A percentile compares a stretch with the other conserved stretches of the same genome.
Conservation (phyloP, 1,139 yeast species). For the Blastobotrys petasosporus region DNA sequence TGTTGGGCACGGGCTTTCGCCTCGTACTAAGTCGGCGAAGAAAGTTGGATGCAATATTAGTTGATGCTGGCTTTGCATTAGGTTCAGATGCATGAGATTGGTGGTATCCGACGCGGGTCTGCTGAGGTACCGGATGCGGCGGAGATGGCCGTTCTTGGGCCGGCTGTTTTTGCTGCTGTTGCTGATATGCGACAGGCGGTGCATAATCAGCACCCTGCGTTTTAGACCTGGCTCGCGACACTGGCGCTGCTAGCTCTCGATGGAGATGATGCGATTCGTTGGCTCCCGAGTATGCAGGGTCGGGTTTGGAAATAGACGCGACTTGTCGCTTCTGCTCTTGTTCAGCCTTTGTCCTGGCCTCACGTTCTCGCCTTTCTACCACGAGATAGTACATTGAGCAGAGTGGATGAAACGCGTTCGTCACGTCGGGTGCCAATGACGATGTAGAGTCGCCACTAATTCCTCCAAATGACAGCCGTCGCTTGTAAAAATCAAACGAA, state of each 20-base stretch:
- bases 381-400: conserved; percentile 82
- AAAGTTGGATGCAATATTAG: conserved; percentile 25
- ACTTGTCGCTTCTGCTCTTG: neutral
- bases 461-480: conserved; percentile 10
- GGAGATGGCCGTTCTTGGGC: conserved; percentile 4
- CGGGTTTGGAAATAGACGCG: conserved; percentile 17
- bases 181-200: conserved; percentile 5
- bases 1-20: conserved; percentile 19
- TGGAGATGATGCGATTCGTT: conserved; percentile 11
- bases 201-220: conserved; percentile 27
- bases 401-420: conserved; percentile 82
- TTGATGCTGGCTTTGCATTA: conserved; percentile 12
- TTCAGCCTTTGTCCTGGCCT: conserved; percentile 24
- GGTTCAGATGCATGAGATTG: conserved; percentile 23
- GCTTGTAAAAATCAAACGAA: conserved; percentile 10
- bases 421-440: conserved; percentile 55
- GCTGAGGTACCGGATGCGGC: conserved; percentile 12
- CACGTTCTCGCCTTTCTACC: conserved; percentile 70
- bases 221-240: conserved; percentile 23
- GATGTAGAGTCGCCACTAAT: conserved; percentile 6
- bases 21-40: conserved; percentile 28
- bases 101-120: conserved; percentile 11
- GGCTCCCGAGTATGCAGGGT: conserved; percentile 16
- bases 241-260: conserved; percentile 15
- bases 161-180: conserved; percentile 6